Conservation (phyloP, 108 stramenopile genomes). For the Fragilaria crotonensis region DNA sequence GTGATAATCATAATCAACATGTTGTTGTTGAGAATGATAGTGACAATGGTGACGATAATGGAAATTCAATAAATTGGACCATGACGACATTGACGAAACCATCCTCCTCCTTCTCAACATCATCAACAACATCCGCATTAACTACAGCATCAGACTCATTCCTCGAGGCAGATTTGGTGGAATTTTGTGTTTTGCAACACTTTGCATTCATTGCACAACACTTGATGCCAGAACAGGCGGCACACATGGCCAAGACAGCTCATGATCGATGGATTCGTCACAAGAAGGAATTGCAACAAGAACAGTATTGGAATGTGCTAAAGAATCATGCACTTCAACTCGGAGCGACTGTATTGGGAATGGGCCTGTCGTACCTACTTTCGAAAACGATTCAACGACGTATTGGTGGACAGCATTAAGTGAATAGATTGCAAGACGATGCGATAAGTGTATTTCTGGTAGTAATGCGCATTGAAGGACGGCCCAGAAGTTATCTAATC, state of each 20-base stretch:
- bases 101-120: constrained; percentile 9
- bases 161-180: constrained; percentile 57
- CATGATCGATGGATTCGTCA: neutral
- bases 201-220: constrained; percentile 72
- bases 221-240: neutral
- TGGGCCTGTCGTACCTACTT: neutral
- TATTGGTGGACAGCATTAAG: neutral
- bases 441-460: no score
- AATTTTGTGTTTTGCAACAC: constrained; percentile 56
- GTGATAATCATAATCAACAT: constrained; percentile 3
- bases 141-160: constrained; percentile 14
- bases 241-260: neutral
- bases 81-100: constrained; percentile 26
- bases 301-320: neutral
- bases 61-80: constrained; percentile 19
- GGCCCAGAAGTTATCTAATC: no score
- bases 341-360: neutral
- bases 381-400: neutral
- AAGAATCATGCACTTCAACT: neutral
- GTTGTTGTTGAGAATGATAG: neutral
- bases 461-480: no score
- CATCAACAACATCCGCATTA: constrained; percentile 9
- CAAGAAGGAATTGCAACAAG: neutral
- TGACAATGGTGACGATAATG: neutral
- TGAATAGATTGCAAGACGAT: no score